Conservation (phyloP, 1,284 basidiomycete species). For the Ganoderma leucocontextum region DNA sequence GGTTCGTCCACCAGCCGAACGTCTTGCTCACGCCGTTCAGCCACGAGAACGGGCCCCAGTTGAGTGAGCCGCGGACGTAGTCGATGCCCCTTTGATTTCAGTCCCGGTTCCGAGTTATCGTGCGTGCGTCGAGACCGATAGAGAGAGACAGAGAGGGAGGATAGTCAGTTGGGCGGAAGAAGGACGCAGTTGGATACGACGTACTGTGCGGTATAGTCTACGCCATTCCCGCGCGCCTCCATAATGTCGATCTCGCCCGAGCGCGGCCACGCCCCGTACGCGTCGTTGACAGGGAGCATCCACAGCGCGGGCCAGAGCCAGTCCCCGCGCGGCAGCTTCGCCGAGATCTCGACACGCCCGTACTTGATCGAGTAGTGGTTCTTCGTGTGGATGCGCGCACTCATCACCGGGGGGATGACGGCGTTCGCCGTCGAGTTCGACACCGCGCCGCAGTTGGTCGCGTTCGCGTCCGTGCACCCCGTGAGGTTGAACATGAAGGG, state of each 20-base stretch:
- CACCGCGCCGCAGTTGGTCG: constrained; percentile 66
- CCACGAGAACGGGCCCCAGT: constrained; percentile 83
- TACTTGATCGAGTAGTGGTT: constrained; percentile 76
- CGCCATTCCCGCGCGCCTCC: constrained; percentile 79
- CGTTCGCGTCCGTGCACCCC: constrained; percentile 69
- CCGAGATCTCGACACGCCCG: constrained; percentile 84
- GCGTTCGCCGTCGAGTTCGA: constrained; percentile 61
- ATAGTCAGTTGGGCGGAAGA: neutral
- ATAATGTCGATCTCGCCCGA: constrained; percentile 88
- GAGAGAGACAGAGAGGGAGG: neutral
- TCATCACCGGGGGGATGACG: constrained; percentile 84
- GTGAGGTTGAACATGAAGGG: constrained; percentile 81
- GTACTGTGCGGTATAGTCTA: constrained; percentile 72
- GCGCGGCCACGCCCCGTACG: constrained; percentile 84
- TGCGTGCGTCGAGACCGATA: neutral
- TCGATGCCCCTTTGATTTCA: constrained; percentile 68
- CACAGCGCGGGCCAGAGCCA: constrained; percentile 82
- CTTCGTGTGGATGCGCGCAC: constrained; percentile 80
- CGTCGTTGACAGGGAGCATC: constrained; percentile 86
- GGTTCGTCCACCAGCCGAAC: constrained; percentile 76
- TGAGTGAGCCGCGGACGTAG: constrained; percentile 79
- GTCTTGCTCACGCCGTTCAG: constrained; percentile 80
- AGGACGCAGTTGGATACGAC: constrained; percentile 34
- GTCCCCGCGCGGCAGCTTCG: constrained; percentile 75
- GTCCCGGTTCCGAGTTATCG: neutral